Evolutionary conservation across 768 basidiomycete species (phyloP).

Genomic region (Macrolepiota dolichaula): DNA sequence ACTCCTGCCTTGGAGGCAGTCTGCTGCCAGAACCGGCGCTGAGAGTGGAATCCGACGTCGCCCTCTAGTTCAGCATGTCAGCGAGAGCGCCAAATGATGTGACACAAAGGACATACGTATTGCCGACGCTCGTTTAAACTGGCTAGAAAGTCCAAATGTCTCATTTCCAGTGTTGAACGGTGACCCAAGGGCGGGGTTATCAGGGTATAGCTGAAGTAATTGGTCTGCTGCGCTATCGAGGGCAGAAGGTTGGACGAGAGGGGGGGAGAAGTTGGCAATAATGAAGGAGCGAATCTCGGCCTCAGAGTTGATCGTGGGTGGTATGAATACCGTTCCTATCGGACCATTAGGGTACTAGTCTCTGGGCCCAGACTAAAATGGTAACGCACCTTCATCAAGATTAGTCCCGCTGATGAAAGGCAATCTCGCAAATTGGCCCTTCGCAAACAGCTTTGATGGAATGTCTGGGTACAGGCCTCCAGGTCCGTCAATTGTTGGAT

Average conservation of each 20-base stretch:
- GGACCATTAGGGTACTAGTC: not conserved
- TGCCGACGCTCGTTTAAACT: conserved; percentile 29
- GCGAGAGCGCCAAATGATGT: not conserved
- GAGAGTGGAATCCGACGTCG: conserved; percentile 37
- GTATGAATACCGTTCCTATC: conserved; percentile 34
- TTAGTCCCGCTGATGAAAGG: conserved; percentile 44
- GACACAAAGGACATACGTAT: conserved; percentile 19
- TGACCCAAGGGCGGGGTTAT: conserved; percentile 37
- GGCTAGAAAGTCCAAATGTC: conserved; percentile 35
- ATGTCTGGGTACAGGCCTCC: conserved; percentile 35
- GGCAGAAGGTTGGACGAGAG: conserved; percentile 19
- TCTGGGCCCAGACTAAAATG: not conserved
- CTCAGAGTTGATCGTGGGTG: conserved; percentile 20
- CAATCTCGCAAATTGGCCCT: conserved; percentile 26
- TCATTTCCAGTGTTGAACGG: conserved; percentile 44
- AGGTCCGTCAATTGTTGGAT: conserved; percentile 39
- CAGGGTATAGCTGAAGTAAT: conserved; percentile 37
- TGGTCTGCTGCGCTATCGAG: conserved; percentile 20
- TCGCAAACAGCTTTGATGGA: conserved; percentile 29
- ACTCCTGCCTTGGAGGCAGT: conserved; percentile 34
- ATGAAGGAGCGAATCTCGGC: conserved; percentile 23
- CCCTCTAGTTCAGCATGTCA: conserved; percentile 20
- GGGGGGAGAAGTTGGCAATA: conserved; percentile 25
- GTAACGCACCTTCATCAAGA: conserved; percentile 42
- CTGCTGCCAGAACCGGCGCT: conserved; percentile 35